These are phyloP conservation scores for Paecilomyces sp. DNA, from an alignment of 2,329 filamentous ascomycete genomes.

Conservation along the genomic window DNA sequence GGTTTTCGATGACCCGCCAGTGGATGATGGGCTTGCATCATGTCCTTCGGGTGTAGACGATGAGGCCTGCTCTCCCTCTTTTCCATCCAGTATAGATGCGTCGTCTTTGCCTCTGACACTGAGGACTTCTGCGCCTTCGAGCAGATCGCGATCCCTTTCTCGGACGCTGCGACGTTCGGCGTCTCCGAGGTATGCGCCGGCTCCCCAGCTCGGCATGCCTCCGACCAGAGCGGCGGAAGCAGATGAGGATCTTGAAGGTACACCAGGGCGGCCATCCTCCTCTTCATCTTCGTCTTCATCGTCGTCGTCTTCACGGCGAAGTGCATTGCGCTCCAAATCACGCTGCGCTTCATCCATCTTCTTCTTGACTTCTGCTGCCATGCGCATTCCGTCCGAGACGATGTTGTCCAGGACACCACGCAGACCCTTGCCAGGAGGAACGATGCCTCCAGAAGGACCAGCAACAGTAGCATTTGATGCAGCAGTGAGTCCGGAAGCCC, in stretches of 20 bases:
- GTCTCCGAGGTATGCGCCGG: conserved; percentile 45
- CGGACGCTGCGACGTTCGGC: conserved; percentile 57
- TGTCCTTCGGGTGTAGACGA: not conserved
- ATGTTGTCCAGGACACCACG: conserved; percentile 95
- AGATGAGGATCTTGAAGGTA: conserved; percentile 10
- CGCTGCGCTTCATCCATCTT: conserved; percentile 93
- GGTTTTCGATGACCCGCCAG: not conserved
- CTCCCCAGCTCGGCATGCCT: conserved; percentile 29
- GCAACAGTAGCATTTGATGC: conserved; percentile 35
- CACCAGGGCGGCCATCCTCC: conserved; percentile 32
- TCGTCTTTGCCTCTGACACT: conserved; percentile 26
- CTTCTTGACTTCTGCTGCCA: conserved; percentile 83
- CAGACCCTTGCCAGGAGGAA: conserved; percentile 64
- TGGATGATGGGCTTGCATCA: not conserved
- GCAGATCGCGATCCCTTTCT: conserved; percentile 61
- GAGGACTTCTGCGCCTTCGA: conserved; percentile 67
- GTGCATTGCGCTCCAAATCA: conserved; percentile 77
- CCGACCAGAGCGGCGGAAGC: conserved; percentile 22
- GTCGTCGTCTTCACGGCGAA: conserved; percentile 60
- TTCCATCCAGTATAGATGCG: conserved; percentile 20
- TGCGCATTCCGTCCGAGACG: conserved; percentile 93
- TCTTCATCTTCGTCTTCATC: conserved; percentile 65
- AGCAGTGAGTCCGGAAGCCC: conserved; percentile 34
- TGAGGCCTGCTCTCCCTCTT: conserved; percentile 9
- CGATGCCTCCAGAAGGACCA: conserved; percentile 51